Evolutionary conservation across 139 green algal genomes (phyloP), one percentile per base, ranked within the genome.

Genomic region (Volvox africanus): DNA sequence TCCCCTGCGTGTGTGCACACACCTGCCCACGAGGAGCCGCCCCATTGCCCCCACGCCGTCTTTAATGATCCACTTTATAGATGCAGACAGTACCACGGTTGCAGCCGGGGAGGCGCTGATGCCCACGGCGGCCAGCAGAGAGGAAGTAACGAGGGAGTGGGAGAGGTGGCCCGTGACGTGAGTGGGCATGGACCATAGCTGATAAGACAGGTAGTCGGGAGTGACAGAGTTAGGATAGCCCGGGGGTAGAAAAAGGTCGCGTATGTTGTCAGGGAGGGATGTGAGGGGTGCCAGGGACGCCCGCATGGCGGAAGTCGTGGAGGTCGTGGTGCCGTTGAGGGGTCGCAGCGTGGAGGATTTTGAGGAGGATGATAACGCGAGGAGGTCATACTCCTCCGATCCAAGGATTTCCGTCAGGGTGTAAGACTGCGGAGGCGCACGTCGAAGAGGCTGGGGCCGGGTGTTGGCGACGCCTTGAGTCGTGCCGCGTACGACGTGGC

Each of bases 121-220:
- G 44, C 97, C 97, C 14, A 97, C 94, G 22, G 97, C 96, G 67
- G 95, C 86, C 26, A 99, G 93, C 91, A 99, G 93, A 76, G 91
- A 96, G 69, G 68, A 82, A 1, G 89, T 89, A 33, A 87, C 91
- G 26, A 85, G 73, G n/a, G 87, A 28, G 37, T 93, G 73, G 55
- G n/a, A 69, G 3, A 92, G 75, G 61, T 78, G 68, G 69, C 77
- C 92, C 2, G 93, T 96, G 87, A 98, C 90, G 91, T 98, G 96
- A 0, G 92, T 94, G 0, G 97, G 97, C 24, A 97, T 36, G 0
- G 95, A 94, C 91, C 92, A 96, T 36, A 98, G 89, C 93, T 99
- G 97, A 93, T 99, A 99, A 5, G 90, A 19, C 62, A 94, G 62
- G 89, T 98, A 99, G 87, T 98, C 97, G 26, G 90, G 68, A 1